Conservation (phyloP, 768 basidiomycete genomes). For the Trametes coccinea region DNA sequence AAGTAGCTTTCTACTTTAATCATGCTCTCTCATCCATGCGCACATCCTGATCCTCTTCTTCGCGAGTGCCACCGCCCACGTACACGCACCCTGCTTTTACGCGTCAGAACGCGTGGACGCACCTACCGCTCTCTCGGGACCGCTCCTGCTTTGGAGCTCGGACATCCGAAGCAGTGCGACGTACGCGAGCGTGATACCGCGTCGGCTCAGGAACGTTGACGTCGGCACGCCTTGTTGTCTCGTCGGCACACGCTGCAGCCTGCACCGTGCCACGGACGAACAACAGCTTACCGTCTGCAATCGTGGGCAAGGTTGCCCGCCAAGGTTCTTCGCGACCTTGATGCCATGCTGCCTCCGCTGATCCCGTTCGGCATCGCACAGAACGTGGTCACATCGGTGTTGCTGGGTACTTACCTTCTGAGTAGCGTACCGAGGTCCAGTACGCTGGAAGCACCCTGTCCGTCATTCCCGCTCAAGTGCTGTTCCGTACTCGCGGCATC, state of each 20-base stretch:
- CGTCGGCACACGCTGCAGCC: constrained; percentile 1
- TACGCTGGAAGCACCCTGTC: not conserved
- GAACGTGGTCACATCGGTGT: not conserved
- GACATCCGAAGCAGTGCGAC: not conserved
- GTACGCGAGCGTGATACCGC: not conserved
- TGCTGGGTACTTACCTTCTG: not conserved
- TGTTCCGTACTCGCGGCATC: constrained; percentile 1
- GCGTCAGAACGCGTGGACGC: not conserved
- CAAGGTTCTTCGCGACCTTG: not conserved
- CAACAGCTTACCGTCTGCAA: not conserved
- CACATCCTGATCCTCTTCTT: no score
- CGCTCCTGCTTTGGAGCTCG: not conserved
- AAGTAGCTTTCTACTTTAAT: not conserved
- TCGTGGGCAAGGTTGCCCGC: not conserved
- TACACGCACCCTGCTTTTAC: constrained; percentile 2
- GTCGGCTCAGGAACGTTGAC: not conserved
- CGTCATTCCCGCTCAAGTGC: not conserved
- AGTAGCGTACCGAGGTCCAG: not conserved
- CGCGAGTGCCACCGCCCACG: not conserved
- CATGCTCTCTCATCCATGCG: not conserved
- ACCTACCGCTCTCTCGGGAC: constrained; percentile 9
- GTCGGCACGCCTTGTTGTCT: constrained; percentile 6
- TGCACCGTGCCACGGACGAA: not conserved
- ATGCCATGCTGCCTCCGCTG: not conserved
- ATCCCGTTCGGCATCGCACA: not conserved